These are phyloP conservation scores for Cordyceps militaris DNA, from an alignment of 2,329 filamentous ascomycete species.

Conservation along the genomic window DNA sequence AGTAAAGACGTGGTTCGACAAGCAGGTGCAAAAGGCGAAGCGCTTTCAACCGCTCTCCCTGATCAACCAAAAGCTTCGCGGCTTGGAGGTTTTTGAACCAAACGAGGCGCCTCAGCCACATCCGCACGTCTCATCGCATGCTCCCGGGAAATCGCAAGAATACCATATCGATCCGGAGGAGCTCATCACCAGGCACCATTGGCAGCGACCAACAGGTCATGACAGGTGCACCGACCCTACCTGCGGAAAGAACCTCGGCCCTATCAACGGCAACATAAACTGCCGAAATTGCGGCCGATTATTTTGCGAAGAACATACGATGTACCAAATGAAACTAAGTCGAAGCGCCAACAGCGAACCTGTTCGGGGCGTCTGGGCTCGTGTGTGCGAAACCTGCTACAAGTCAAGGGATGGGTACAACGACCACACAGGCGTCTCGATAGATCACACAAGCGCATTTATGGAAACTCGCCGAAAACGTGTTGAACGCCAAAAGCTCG, in stretches of 20 bases:
- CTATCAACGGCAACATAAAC: constrained; percentile 78
- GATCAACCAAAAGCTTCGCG: constrained; percentile 88
- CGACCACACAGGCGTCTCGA: constrained; percentile 66
- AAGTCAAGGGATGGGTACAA: constrained; percentile 95
- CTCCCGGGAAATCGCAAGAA: constrained; percentile 36
- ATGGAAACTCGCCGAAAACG: constrained; percentile 62
- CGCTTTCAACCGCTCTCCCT: constrained; percentile 86
- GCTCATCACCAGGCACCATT: constrained; percentile 78
- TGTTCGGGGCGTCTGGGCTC: constrained; percentile 81
- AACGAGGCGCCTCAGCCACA: constrained; percentile 56
- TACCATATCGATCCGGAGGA: constrained; percentile 71
- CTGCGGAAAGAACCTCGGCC: constrained; percentile 73
- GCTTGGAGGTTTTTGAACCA: constrained; percentile 87
- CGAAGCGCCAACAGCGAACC: constrained; percentile 85
- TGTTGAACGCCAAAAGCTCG: constrained; percentile 78
- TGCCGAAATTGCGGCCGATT: constrained; percentile 87
- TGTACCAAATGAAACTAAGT: constrained; percentile 99
- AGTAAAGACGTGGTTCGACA: constrained; percentile 95
- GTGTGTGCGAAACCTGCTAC: constrained; percentile 98
- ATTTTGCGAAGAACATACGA: constrained; percentile 96
- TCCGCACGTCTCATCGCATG: constrained; percentile 24
- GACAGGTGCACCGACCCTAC: constrained; percentile 83
- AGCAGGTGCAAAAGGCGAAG: constrained; percentile 88
- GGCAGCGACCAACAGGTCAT: constrained; percentile 69
- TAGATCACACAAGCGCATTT: constrained; percentile 70